Percentiles rank a stretch among this genome's conserved stretches.
phyloP scores from a whole-genome alignment of 345 rosid species.

The Corymbia maculata region DNA sequence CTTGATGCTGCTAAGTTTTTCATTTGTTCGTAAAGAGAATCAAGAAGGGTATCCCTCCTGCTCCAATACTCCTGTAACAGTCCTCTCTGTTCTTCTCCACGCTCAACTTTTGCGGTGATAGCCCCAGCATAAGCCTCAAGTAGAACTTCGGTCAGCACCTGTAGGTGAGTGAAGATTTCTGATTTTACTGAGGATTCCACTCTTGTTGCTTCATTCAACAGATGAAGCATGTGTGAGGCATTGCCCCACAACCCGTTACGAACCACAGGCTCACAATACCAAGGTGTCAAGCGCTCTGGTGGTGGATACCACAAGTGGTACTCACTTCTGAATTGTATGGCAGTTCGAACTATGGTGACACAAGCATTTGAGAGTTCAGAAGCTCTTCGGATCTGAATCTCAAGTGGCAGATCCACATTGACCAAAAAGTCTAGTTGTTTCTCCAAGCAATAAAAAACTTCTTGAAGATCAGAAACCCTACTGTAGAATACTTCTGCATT shows the following conservation, averaged over 20 bases:
- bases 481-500: constrained; percentile 94
- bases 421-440: constrained; percentile 59
- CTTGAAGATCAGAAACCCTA: constrained; percentile 88
- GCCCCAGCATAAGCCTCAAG: constrained; percentile 68
- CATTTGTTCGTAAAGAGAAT: constrained; percentile 54
- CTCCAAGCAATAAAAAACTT: constrained; percentile 67
- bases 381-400: constrained; percentile 58
- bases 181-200: constrained; percentile 50
- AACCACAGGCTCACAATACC: constrained; percentile 59
- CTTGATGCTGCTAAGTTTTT: constrained; percentile 37
- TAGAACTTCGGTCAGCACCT: constrained; percentile 56
- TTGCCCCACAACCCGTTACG: constrained; percentile 80
- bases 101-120: constrained; percentile 56
- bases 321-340: constrained; percentile 61
- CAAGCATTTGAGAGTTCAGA: constrained; percentile 73
- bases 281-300: constrained; percentile 75
- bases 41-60: constrained; percentile 63
- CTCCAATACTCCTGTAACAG: constrained; percentile 69
- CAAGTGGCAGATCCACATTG: constrained; percentile 44
- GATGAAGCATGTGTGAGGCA: constrained; percentile 66
- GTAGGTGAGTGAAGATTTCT: constrained; percentile 44
- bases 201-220: constrained; percentile 44
- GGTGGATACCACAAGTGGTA: constrained; percentile 92
- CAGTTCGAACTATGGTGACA: constrained; percentile 53
- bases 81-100: constrained; percentile 60